Evolutionary conservation across 164 flowering plant genomes (phyloP).

Genomic region (Stephania japonica): DNA sequence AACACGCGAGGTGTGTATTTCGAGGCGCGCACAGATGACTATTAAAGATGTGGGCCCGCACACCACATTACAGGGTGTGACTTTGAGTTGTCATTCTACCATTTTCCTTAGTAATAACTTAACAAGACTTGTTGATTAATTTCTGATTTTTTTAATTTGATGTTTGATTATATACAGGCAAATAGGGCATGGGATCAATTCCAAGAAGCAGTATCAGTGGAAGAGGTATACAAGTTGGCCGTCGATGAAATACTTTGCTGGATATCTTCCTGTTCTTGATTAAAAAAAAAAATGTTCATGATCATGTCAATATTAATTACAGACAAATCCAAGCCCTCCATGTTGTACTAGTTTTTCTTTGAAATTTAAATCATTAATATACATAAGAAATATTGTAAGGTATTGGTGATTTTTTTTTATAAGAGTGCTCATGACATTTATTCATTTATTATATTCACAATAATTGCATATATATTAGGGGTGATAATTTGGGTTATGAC

Average conservation of each 20-base stretch:
- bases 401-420: not conserved
- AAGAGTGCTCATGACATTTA: too few species aligned
- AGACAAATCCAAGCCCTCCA: not conserved
- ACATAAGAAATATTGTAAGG: not conserved
- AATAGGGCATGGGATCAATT: slow-evolving; percentile 28
- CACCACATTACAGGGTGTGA: too few species aligned
- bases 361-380: not conserved
- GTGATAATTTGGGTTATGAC: too few species aligned
- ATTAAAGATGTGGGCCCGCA: too few species aligned
- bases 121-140: too few species aligned
- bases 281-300: not conserved
- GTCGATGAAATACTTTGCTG: slow-evolving; percentile 56
- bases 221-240: slow-evolving; percentile 61
- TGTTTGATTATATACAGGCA: slow-evolving; percentile 22
- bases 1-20: too few species aligned
- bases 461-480: too few species aligned
- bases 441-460: too few species aligned
- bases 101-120: too few species aligned
- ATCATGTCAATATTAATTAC: not conserved
- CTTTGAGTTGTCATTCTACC: too few species aligned
- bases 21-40: too few species aligned
- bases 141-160: not conserved
- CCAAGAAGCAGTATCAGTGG: slow-evolving; percentile 32
- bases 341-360: not conserved
- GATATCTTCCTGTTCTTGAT: slow-evolving; percentile 28